A percentile compares a stretch with the other conserved stretches of the same genome.
Conservation (phyloP, 192 early-diverging fungal species). For the Ramicandelaber brevisporus region DNA sequence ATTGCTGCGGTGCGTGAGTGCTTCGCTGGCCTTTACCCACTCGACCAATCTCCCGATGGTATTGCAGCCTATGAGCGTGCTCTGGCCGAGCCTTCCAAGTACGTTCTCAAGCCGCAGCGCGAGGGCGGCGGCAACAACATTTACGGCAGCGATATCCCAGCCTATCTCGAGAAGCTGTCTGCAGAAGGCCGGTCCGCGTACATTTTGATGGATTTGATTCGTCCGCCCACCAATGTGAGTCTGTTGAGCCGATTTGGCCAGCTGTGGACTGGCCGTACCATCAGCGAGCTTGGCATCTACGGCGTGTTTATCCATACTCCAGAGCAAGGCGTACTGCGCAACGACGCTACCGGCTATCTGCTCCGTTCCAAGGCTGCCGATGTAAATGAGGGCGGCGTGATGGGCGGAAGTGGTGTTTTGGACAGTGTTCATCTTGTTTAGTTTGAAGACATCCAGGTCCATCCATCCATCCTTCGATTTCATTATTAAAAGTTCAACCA, state of each 20-base stretch:
- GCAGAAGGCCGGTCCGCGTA: conserved; percentile 49
- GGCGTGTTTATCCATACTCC: conserved; percentile 40
- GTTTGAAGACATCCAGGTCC: too few species aligned
- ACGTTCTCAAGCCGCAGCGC: conserved; percentile 88
- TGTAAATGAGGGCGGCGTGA: conserved; percentile 85
- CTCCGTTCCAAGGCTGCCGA: conserved; percentile 69
- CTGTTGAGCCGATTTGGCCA: conserved; percentile 54
- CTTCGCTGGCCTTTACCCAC: conserved; percentile 78
- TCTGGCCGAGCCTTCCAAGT: conserved; percentile 29
- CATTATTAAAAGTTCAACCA: too few species aligned
- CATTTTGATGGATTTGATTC: conserved; percentile 91
- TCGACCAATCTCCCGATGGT: conserved; percentile 43
- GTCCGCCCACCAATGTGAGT: conserved; percentile 41
- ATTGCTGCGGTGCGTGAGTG: conserved; percentile 23
- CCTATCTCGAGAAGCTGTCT: conserved; percentile 19
- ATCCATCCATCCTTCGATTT: too few species aligned
- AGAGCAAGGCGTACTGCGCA: conserved; percentile 4
- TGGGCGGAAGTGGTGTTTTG: conserved; percentile 82
- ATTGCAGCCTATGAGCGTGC: conserved; percentile 36
- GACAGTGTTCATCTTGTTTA: too few species aligned
- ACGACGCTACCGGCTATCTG: conserved; percentile 39
- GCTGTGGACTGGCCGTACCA: conserved; percentile 38
- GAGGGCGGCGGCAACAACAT: conserved; percentile 92
- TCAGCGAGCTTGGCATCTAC: conserved; percentile 87
- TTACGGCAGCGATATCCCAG: conserved; percentile 62